A percentile compares a stretch with the other conserved stretches of the same genome.
These are phyloP conservation scores for Ceratobasidium sp. DNA, from an alignment of 1,284 basidiomycete genomes.

Conservation along the genomic window DNA sequence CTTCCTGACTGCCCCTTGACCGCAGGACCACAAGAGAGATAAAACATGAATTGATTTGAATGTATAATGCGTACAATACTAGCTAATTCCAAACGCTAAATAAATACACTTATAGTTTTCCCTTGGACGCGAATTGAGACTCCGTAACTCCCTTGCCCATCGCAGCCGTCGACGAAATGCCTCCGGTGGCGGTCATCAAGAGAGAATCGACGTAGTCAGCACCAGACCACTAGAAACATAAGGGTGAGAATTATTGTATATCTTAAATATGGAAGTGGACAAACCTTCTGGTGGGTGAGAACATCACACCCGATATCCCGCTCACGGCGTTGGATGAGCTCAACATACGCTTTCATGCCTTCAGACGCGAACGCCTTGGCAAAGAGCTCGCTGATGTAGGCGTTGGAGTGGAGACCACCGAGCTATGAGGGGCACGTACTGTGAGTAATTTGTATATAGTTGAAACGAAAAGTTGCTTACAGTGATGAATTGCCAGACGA, in stretches of 20 bases:
- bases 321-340: slow-evolving; percentile 58
- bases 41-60: background rate
- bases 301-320: slow-evolving; percentile 59
- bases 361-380: slow-evolving; percentile 88
- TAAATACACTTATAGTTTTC: slow-evolving; percentile 27
- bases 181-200: slow-evolving; percentile 94
- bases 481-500: slow-evolving; percentile 99
- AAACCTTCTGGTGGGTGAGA: slow-evolving; percentile 59
- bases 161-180: slow-evolving; percentile 92
- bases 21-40: background rate
- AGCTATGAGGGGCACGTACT: slow-evolving; percentile 65
- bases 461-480: slow-evolving; percentile 60
- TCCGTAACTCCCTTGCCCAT: slow-evolving; percentile 97
- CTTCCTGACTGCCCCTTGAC: too few species aligned
- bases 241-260: slow-evolving; percentile 43
- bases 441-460: too few species aligned
- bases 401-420: slow-evolving; percentile 96
- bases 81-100: slow-evolving; percentile 4
- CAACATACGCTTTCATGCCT: slow-evolving; percentile 70
- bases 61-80: slow-evolving; percentile 31
- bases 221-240: slow-evolving; percentile 82
- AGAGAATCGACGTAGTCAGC: slow-evolving; percentile 92
- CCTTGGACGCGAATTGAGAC: slow-evolving; percentile 71
- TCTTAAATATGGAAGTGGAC: slow-evolving; percentile 42
- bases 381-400: slow-evolving; percentile 95